Base-by-base conservation (phyloP, 371 early-diverging fungal species). In the Apophysomyces trapeziformis region DNA sequence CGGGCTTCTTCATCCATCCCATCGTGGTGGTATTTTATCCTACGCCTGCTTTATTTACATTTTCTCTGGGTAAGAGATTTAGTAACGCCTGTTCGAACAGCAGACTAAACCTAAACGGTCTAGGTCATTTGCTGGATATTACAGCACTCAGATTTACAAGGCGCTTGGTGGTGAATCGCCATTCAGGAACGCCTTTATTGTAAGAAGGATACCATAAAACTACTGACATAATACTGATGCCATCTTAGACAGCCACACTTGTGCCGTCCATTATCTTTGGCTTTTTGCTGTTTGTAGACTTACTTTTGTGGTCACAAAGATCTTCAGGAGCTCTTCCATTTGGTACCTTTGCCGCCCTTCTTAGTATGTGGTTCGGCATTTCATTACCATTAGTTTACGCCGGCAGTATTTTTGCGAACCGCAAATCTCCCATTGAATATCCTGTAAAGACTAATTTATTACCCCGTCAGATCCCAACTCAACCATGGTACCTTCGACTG, bases 371-470 rank as follows among this genome's bases (percentile, higher is more conserved):
- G 93, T 86, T 91, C 60, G 73, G 88, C 39, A 79, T 95, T 12
- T 89, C 91, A 8, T 73, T 87, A 21, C 95, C 95, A 4, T 69
- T 92, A 44, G 87, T 87, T 39, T 66, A 92, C 21, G 67, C 89
- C 6, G 95, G 95, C 9, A 89, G 91, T 1, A 92, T 88, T 79
- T 83, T 91, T 74, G 95, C 94, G 4, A 89, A 89, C 74, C 84
- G 85, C 38, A 81, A 85, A 38, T 80, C 78, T 8, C 69, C 72
- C 12, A 87, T 92, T 60, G 89, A 91, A 63, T 85, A 90, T 64
- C 95, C 96, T 1, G 93, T 93, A 37, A 87, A 89, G 8, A 93
- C 95, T 8, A 95, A 95, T 79, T 95, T 95, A 81, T 95, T 95
- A 63, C 96, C 96, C 14, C 87, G 96, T 18, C 96, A 95, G 77